phyloP scores from a whole-genome alignment of 23 red algal genomes.

The Rhodosorus marinus region DNA sequence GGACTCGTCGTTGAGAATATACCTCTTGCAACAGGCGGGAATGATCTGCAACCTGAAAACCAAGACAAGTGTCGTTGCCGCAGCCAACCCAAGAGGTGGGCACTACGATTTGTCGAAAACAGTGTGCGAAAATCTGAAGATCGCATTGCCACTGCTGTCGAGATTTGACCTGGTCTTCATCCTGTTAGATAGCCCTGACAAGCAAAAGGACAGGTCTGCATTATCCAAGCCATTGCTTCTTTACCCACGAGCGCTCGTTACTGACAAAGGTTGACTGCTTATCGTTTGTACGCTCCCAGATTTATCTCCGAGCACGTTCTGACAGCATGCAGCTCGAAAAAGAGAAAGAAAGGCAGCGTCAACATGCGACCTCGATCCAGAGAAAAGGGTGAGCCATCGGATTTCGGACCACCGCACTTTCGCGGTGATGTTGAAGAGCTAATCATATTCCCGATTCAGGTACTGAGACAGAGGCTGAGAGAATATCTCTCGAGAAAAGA shows the following conservation, averaged over 20 bases:
- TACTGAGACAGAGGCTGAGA: conserved; percentile 19
- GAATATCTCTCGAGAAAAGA: conserved; percentile 5
- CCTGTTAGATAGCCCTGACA: conserved; percentile 74
- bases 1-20: no score
- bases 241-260: conserved; percentile 77
- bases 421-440: no score
- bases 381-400: no score
- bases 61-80: conserved; percentile 77
- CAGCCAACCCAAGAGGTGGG: conserved; percentile 82
- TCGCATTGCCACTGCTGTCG: conserved; percentile 71
- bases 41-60: conserved; percentile 76
- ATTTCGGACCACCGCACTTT: no score
- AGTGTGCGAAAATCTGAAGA: conserved; percentile 89
- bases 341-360: not conserved
- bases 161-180: conserved; percentile 94
- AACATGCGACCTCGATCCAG: not conserved
- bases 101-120: conserved; percentile 81
- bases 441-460: not conserved
- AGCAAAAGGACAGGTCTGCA: conserved; percentile 40
- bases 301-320: not conserved
- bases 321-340: not conserved
- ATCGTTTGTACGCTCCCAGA: not conserved
- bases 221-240: no score
- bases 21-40: no score
- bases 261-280: conserved; percentile 1